Evolutionary conservation across 192 early-diverging fungal species (phyloP).

Genomic region (Coemansia javaensis): DNA sequence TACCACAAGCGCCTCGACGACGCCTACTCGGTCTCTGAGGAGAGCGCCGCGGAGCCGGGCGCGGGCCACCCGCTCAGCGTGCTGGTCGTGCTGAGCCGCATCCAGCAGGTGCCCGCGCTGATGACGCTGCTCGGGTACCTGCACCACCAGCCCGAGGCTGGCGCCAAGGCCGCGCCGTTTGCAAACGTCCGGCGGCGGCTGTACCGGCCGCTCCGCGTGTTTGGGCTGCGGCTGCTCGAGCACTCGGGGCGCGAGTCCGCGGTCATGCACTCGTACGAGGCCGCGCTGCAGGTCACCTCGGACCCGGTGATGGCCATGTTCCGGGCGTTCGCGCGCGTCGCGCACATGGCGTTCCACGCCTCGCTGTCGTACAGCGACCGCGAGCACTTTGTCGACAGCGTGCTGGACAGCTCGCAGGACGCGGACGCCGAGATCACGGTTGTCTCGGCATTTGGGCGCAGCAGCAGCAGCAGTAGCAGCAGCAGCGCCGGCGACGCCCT

Average conservation of each 20-base stretch:
- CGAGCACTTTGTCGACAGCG: conserved; percentile 65
- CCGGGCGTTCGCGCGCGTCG: conserved; percentile 73
- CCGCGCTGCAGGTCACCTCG: conserved; percentile 53
- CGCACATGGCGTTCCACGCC: conserved; percentile 59
- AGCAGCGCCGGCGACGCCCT: too few species aligned
- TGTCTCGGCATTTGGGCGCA: conserved; percentile 59
- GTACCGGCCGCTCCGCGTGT: conserved; percentile 37
- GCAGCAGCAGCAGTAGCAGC: background rate
- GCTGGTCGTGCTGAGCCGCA: conserved; percentile 59
- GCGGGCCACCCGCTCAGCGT: conserved; percentile 40
- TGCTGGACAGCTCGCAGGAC: conserved; percentile 54
- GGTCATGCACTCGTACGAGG: conserved; percentile 72
- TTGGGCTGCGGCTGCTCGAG: conserved; percentile 73
- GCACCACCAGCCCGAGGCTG: conserved; percentile 30
- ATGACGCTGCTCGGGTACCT: conserved; percentile 66
- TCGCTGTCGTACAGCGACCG: conserved; percentile 57
- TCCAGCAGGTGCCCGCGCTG: conserved; percentile 63
- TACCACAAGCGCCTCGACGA: conserved; percentile 53
- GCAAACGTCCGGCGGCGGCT: background rate
- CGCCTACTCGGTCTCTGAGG: too few species aligned
- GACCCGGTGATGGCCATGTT: conserved; percentile 83
- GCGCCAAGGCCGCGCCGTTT: too few species aligned
- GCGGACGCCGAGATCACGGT: conserved; percentile 61
- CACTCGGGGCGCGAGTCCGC: conserved; percentile 75
- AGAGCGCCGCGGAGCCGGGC: background rate